Percentiles rank a stretch among this genome's conserved stretches.
phyloP scores from a whole-genome alignment of 2,329 filamentous ascomycete species.

The Fusarium robinianum region DNA sequence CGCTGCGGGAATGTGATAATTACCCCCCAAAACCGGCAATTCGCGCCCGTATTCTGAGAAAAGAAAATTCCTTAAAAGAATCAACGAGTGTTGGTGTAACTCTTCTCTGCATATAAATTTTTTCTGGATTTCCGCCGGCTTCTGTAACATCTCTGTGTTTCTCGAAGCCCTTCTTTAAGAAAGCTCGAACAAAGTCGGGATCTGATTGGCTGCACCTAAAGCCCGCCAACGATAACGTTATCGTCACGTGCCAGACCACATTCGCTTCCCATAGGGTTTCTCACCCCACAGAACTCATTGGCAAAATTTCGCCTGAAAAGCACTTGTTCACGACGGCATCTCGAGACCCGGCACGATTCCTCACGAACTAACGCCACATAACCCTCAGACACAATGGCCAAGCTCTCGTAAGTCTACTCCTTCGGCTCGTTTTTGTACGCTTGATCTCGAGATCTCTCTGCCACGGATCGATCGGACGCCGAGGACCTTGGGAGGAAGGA shows the following conservation, averaged over 20 bases:
- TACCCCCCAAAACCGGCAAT: too few relatives aligned
- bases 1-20: too few relatives aligned
- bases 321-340: constrained; percentile 44
- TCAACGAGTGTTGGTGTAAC: too few relatives aligned
- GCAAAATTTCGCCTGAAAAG: constrained; percentile 44
- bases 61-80: too few relatives aligned
- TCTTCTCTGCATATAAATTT: too few relatives aligned
- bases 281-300: constrained; percentile 43
- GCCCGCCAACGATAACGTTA: constrained; percentile 29
- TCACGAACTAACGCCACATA: constrained; percentile 49
- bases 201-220: constrained; percentile 3
- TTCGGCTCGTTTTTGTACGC: constrained; percentile 11
- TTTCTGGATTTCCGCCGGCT: too few relatives aligned
- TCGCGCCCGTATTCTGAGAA: too few relatives aligned
- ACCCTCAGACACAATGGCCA: constrained; percentile 63
- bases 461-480: too few relatives aligned
- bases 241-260: constrained; percentile 41
- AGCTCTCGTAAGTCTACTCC: constrained; percentile 60
- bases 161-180: too few relatives aligned
- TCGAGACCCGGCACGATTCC: constrained; percentile 45
- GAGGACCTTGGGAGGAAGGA: too few relatives aligned
- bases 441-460: constrained; percentile 1
- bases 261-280: constrained; percentile 47
- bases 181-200: too few relatives aligned
- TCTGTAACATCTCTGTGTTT: too few relatives aligned